phyloP scores from a whole-genome alignment of 2,329 filamentous ascomycete genomes.

The Coleophoma eucalyptorum region DNA sequence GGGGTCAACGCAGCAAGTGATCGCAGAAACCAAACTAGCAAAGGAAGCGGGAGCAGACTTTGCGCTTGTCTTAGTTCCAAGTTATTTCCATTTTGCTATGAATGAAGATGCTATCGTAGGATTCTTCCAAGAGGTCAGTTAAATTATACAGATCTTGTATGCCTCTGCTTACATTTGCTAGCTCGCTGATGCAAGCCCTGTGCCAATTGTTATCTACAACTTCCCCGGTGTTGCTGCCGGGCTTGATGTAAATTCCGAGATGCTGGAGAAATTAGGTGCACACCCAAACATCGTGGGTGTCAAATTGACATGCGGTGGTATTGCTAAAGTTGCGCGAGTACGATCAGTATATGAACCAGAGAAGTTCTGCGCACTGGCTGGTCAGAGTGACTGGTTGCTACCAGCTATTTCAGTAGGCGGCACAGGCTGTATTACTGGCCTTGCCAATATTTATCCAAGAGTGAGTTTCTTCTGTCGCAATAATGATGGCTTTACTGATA shows the following conservation, averaged over 20 bases:
- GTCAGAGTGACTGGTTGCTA: slow-evolving; percentile 65
- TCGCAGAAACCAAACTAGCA: slow-evolving; percentile 57
- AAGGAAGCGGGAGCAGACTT: slow-evolving; percentile 54
- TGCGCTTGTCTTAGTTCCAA: slow-evolving; percentile 60
- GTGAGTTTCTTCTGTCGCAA: slow-evolving; percentile 40
- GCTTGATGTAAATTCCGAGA: slow-evolving; percentile 38
- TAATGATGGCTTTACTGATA: slow-evolving; percentile 20
- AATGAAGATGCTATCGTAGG: slow-evolving; percentile 43
- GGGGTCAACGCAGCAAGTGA: slow-evolving; percentile 57
- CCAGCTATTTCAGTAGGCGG: slow-evolving; percentile 55
- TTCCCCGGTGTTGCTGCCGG: slow-evolving; percentile 39
- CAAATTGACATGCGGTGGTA: slow-evolving; percentile 33
- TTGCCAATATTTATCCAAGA: slow-evolving; percentile 48
- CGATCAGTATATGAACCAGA: slow-evolving; percentile 45
- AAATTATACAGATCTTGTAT: too few species aligned
- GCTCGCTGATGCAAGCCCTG: slow-evolving; percentile 31
- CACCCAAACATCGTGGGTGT: slow-evolving; percentile 32
- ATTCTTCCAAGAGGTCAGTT: slow-evolving; percentile 42
- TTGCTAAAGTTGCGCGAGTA: slow-evolving; percentile 40
- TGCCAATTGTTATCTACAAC: slow-evolving; percentile 43
- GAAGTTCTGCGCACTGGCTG: slow-evolving; percentile 30
- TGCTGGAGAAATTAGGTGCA: slow-evolving; percentile 24
- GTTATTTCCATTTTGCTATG: slow-evolving; percentile 48
- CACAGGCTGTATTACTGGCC: slow-evolving; percentile 57
- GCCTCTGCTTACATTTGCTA: too few species aligned